A percentile compares a stretch with the other conserved stretches of the same genome.
These are phyloP conservation scores for Plasmopara muralis DNA, from an alignment of 352 stramenopile species.

Conservation along the genomic window DNA sequence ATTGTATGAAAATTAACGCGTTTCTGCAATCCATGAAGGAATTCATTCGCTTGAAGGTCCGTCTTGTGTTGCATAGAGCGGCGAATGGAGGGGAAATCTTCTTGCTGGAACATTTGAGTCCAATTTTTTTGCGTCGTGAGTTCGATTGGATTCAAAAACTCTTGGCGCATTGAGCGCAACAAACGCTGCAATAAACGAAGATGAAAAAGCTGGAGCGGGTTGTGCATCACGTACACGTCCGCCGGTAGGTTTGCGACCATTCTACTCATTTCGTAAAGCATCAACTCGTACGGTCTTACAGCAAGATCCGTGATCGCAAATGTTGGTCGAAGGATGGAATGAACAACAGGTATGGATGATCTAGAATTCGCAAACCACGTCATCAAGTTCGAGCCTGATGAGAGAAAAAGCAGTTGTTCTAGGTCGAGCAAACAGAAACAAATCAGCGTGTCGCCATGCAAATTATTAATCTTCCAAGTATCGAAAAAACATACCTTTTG, in stretches of 20 bases:
- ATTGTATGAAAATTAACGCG: slow-evolving; percentile 43
- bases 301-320: slow-evolving; percentile 29
- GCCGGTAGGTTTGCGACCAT: slow-evolving; percentile 24
- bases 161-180: slow-evolving; percentile 27
- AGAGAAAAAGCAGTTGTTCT: slow-evolving; percentile 37
- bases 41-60: slow-evolving; percentile 18
- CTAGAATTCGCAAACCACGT: slow-evolving; percentile 11
- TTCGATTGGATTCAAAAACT: slow-evolving; percentile 14
- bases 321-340: slow-evolving; percentile 26
- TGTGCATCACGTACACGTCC: slow-evolving; percentile 40
- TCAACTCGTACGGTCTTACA: slow-evolving; percentile 14
- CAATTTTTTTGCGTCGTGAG: slow-evolving; percentile 2
- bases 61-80: slow-evolving; percentile 25
- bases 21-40: slow-evolving; percentile 31
- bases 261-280: slow-evolving; percentile 26
- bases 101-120: neutral
- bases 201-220: slow-evolving; percentile 28
- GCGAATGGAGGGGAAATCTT: neutral
- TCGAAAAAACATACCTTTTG: slow-evolving; percentile 14
- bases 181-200: slow-evolving; percentile 21
- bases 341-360: slow-evolving; percentile 1
- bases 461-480: slow-evolving; percentile 2
- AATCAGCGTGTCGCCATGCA: neutral
- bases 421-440: slow-evolving; percentile 4
- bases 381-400: slow-evolving; percentile 31